Conservation (phyloP, 1,284 basidiomycete species). For the Cutaneotrichosporon daszewskae region DNA sequence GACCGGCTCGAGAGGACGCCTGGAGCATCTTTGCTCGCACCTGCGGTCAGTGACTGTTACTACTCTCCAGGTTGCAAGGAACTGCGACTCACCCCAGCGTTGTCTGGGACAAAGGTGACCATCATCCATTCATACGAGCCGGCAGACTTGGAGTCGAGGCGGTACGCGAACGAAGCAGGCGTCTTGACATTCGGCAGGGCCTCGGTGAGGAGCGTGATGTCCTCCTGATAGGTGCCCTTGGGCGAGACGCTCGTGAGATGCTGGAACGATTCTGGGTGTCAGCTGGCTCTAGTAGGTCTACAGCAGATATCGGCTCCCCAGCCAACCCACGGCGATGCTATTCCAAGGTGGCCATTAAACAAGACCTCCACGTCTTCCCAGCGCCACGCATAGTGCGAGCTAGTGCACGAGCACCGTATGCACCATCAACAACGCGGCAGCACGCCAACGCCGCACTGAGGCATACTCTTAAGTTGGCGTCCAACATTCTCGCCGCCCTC, state of each 20-base stretch:
- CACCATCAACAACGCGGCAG: too few relatives aligned
- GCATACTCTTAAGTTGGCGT: too few relatives aligned
- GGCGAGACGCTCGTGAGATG: slow-evolving; percentile 31
- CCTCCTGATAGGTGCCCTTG: slow-evolving; percentile 36
- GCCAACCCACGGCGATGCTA: too few relatives aligned
- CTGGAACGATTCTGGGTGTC: slow-evolving; percentile 33
- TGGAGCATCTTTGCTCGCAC: slow-evolving; percentile 72
- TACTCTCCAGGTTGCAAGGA: too few relatives aligned
- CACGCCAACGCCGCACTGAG: too few relatives aligned
- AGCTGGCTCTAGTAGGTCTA: too few relatives aligned
- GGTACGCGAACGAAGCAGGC: slow-evolving; percentile 44
- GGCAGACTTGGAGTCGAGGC: slow-evolving; percentile 35
- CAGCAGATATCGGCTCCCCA: too few relatives aligned
- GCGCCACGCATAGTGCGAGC: too few relatives aligned
- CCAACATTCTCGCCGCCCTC: too few relatives aligned
- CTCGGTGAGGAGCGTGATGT: slow-evolving; percentile 34
- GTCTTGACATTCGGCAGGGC: slow-evolving; percentile 38
- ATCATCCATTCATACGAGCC: slow-evolving; percentile 47
- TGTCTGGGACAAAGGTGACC: slow-evolving; percentile 47
- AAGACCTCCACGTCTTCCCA: too few relatives aligned
- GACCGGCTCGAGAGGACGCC: slow-evolving; percentile 69
- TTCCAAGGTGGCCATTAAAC: too few relatives aligned
- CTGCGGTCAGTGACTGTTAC: slow-evolving; percentile 16
- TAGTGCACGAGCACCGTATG: background rate
- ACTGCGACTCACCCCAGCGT: slow-evolving; percentile 36